phyloP scores from a whole-genome alignment of 208 protist species.

The Porcisia deanei region DNA sequence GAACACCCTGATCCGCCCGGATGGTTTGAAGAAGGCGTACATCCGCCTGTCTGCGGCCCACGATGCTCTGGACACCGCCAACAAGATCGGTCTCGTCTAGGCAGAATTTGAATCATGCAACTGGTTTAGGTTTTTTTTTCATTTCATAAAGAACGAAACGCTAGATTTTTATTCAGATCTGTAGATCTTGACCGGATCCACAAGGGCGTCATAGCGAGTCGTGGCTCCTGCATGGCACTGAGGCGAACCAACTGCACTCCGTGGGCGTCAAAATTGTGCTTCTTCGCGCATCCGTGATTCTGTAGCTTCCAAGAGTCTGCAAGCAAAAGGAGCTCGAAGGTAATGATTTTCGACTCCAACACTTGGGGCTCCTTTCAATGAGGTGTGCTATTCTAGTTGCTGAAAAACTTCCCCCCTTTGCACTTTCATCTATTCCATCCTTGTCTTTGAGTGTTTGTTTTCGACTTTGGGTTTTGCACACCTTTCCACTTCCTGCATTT shows the following conservation, averaged over 20 bases:
- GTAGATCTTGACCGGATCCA: no score
- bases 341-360: no score
- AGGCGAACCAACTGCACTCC: no score
- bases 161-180: not conserved
- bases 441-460: not conserved
- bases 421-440: not conserved
- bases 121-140: constrained; percentile 11
- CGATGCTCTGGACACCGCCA: constrained; percentile 98
- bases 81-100: constrained; percentile 97
- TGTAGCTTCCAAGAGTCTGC: no score
- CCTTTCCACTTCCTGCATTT: not conserved
- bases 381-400: not conserved
- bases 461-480: not conserved
- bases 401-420: not conserved
- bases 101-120: not conserved
- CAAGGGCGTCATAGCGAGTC: no score
- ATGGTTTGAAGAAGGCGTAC: constrained; percentile 99
- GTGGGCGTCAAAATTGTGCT: no score
- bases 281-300: no score
- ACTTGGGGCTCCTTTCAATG: not conserved
- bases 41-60: constrained; percentile 94
- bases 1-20: constrained; percentile 99
- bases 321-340: no score
- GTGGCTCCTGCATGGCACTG: no score
- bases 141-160: constrained; percentile 1